Conservation (phyloP, 2,329 filamentous ascomycete species). For the Dothidotthia symphoricarpi region DNA sequence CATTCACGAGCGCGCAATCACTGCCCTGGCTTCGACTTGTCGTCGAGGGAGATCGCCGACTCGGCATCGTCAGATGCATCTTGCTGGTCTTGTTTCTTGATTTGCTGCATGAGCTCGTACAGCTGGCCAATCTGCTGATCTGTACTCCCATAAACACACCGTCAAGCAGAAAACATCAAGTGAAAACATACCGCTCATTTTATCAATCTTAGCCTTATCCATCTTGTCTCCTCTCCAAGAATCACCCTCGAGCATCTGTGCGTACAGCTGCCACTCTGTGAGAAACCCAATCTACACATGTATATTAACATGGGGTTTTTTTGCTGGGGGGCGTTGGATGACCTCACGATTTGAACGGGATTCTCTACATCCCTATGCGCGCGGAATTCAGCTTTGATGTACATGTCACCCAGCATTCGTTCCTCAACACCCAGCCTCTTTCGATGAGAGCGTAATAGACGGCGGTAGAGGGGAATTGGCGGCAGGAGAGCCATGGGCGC, state of each 20-base stretch:
- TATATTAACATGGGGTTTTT: conserved; percentile 6
- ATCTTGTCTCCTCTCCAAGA: conserved; percentile 81
- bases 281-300: conserved; percentile 86
- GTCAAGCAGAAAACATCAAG: neutral
- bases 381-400: conserved; percentile 89
- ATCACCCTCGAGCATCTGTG: conserved; percentile 86
- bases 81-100: conserved; percentile 55
- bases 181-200: conserved; percentile 77
- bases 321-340: neutral
- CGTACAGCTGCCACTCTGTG: conserved; percentile 94
- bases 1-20: conserved; percentile 18
- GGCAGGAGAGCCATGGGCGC: conserved; percentile 70
- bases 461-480: conserved; percentile 84
- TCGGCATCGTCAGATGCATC: conserved; percentile 38
- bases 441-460: conserved; percentile 81
- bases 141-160: conserved; percentile 39
- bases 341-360: conserved; percentile 78
- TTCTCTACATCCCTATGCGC: conserved; percentile 83
- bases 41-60: conserved; percentile 32
- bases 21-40: conserved; percentile 27
- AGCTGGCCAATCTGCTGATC: conserved; percentile 92
- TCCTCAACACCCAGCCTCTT: conserved; percentile 70
- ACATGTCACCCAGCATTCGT: conserved; percentile 85
- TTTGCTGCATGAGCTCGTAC: conserved; percentile 89
- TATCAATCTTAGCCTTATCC: conserved; percentile 79